phyloP scores from a whole-genome alignment of 2,329 filamentous ascomycete species.

The Aspergillus arachidicola region DNA sequence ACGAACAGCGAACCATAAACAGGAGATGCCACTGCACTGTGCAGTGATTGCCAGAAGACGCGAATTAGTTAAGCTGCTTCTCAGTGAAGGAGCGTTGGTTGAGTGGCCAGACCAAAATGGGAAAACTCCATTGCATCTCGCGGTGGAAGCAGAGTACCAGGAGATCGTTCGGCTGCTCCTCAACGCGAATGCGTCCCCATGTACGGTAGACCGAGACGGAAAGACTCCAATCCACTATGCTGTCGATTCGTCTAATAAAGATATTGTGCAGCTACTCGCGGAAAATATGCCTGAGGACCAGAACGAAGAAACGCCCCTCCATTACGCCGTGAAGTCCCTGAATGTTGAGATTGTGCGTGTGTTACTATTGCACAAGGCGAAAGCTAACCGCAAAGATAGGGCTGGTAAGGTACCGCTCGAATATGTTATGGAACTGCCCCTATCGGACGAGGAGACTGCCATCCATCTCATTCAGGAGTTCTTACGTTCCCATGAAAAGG shows the following conservation, averaged over 20 bases:
- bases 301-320: conserved; percentile 3
- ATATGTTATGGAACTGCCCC: neutral
- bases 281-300: neutral
- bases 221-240: conserved; percentile 2
- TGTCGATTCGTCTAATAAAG: neutral
- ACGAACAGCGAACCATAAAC: neutral
- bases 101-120: neutral
- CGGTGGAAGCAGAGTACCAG: neutral
- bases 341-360: neutral
- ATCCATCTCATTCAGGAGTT: neutral
- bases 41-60: neutral
- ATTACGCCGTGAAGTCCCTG: conserved; percentile 4
- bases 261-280: neutral
- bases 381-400: neutral
- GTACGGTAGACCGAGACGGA: neutral
- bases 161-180: neutral
- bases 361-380: neutral
- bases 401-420: neutral
- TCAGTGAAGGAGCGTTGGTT: neutral
- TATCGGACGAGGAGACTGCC: neutral
- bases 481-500: neutral
- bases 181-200: neutral
- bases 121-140: conserved; percentile 3
- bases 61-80: neutral
- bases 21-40: conserved; percentile 1